Percentiles rank a stretch among this genome's conserved stretches.
phyloP scores from a whole-genome alignment of 1,284 basidiomycete genomes.

The Melampsora occidentalis region DNA sequence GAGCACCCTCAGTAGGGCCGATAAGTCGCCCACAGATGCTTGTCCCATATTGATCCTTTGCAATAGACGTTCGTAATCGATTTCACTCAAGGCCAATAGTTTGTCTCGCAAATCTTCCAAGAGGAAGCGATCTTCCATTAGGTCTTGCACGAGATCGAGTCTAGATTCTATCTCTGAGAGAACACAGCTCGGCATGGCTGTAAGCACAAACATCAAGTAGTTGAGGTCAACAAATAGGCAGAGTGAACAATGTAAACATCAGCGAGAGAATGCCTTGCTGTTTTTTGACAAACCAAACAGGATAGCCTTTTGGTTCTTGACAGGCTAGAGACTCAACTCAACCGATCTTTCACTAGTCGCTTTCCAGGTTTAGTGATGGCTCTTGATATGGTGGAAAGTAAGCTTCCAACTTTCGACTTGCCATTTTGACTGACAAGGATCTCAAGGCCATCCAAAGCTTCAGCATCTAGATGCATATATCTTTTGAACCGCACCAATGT shows the following conservation, averaged over 20 bases:
- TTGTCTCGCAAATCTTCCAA: slow-evolving; percentile 64
- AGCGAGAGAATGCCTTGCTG: slow-evolving; percentile 59
- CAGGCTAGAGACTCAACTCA: slow-evolving; percentile 27
- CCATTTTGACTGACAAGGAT: slow-evolving; percentile 27
- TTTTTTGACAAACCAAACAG: slow-evolving; percentile 65
- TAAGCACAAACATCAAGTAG: slow-evolving; percentile 14
- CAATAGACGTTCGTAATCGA: slow-evolving; percentile 71
- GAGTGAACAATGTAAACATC: background rate
- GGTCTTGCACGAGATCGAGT: slow-evolving; percentile 75
- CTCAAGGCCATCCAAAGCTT: slow-evolving; percentile 29
- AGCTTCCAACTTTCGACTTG: slow-evolving; percentile 14
- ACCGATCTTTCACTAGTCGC: slow-evolving; percentile 23
- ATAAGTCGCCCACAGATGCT: slow-evolving; percentile 67
- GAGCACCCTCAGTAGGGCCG: slow-evolving; percentile 65
- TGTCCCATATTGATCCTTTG: slow-evolving; percentile 73
- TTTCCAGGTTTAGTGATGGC: slow-evolving; percentile 31
- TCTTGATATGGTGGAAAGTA: slow-evolving; percentile 27
- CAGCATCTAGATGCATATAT: slow-evolving; percentile 19
- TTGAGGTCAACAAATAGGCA: too few relatives aligned
- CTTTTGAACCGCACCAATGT: slow-evolving; percentile 3
- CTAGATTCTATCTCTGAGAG: slow-evolving; percentile 68
- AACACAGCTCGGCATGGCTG: slow-evolving; percentile 82
- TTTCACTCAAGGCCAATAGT: slow-evolving; percentile 56
- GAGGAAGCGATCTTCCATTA: slow-evolving; percentile 65
- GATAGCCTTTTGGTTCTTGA: slow-evolving; percentile 58